These are phyloP conservation scores for Psilocybe subaeruginosa DNA, from an alignment of 768 basidiomycete species.

Conservation along the genomic window DNA sequence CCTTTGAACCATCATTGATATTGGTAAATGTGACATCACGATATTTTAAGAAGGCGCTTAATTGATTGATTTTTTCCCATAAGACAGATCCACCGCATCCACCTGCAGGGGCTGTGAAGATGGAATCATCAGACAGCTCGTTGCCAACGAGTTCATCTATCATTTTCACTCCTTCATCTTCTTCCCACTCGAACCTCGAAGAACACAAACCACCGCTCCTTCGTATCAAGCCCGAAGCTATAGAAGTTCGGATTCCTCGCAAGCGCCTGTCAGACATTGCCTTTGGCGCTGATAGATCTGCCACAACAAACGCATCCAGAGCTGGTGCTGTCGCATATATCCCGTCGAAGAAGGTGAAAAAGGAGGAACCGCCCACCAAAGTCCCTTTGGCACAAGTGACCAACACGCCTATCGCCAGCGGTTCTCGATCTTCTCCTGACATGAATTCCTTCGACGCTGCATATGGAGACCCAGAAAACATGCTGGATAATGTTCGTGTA, in stretches of 20 bases:
- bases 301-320: neutral
- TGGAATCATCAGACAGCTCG: slow-evolving; percentile 2
- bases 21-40: slow-evolving; percentile 1
- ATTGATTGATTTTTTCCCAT: slow-evolving; percentile 6
- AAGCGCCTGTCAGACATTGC: slow-evolving; percentile 40
- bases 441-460: slow-evolving; percentile 1
- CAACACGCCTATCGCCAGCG: slow-evolving; percentile 12
- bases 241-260: slow-evolving; percentile 32
- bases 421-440: neutral
- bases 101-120: neutral
- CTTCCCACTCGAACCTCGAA: neutral
- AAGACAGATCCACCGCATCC: neutral
- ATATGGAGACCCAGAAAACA: slow-evolving; percentile 14
- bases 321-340: neutral
- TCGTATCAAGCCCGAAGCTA: slow-evolving; percentile 31
- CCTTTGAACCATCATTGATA: neutral
- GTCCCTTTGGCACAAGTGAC: slow-evolving; percentile 23
- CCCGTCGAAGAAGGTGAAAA: slow-evolving; percentile 30
- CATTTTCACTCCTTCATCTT: neutral
- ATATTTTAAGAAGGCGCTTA: slow-evolving; percentile 10
- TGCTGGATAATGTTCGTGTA: slow-evolving; percentile 17
- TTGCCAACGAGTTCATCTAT: neutral
- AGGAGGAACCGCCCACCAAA: slow-evolving; percentile 24
- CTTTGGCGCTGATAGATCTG: slow-evolving; percentile 13
- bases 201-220: neutral